These are phyloP conservation scores for Sporothrix protearum DNA, from an alignment of 2,329 filamentous ascomycete species.

Conservation along the genomic window DNA sequence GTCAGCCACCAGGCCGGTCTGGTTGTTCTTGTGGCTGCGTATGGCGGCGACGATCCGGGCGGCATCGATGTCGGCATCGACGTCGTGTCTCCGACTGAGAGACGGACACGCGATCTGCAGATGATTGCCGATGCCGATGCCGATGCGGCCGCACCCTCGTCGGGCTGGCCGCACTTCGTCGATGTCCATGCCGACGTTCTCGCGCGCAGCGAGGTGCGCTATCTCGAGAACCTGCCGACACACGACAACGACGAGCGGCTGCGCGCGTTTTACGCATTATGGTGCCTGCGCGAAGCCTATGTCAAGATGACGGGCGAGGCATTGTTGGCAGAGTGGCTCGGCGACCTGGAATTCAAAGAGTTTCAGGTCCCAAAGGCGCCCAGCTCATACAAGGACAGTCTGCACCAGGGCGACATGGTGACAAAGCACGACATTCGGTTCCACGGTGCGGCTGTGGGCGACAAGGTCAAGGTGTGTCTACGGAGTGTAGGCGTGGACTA, in stretches of 20 bases:
- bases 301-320: constrained; percentile 81
- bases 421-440: constrained; percentile 41
- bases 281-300: constrained; percentile 76
- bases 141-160: neutral
- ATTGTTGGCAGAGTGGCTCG: constrained; percentile 68
- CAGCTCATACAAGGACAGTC: constrained; percentile 31
- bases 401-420: constrained; percentile 34
- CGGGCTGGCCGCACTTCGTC: constrained; percentile 63
- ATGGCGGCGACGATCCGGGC: constrained; percentile 39
- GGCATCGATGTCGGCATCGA: constrained; percentile 62
- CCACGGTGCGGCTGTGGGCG: constrained; percentile 39
- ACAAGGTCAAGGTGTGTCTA: constrained; percentile 44
- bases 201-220: constrained; percentile 55
- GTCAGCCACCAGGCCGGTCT: constrained; percentile 75
- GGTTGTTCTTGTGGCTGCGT: constrained; percentile 61
- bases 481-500: constrained; percentile 47
- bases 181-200: constrained; percentile 71
- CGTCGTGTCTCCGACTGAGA: constrained; percentile 70
- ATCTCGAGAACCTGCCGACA: constrained; percentile 51
- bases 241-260: constrained; percentile 58
- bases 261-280: constrained; percentile 70
- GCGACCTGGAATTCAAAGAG: constrained; percentile 63
- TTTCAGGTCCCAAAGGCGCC: constrained; percentile 50
- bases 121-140: constrained; percentile 46
- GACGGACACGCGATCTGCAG: constrained; percentile 58